A percentile compares a stretch with the other conserved stretches of the same genome.
phyloP scores from a whole-genome alignment of 768 basidiomycete genomes.

The Auriscalpium microsporum region DNA sequence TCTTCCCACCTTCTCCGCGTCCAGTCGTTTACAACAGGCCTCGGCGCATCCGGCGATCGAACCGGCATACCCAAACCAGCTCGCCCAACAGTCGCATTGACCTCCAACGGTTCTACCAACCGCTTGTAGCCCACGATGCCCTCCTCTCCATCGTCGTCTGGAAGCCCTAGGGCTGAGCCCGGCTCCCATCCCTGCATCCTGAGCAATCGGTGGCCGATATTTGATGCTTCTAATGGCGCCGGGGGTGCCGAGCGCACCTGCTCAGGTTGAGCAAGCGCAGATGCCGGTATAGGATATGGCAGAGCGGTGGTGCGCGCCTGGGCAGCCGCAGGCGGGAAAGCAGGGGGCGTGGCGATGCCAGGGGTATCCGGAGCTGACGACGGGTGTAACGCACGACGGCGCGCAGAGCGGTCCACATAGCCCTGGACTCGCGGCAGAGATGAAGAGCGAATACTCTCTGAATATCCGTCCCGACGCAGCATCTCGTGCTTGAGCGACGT shows the following conservation, averaged over 20 bases:
- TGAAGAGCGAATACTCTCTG: background rate
- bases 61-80: slow-evolving; percentile 48
- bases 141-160: slow-evolving; percentile 13
- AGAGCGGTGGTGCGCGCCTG: slow-evolving; percentile 2
- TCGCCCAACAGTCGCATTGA: slow-evolving; percentile 33
- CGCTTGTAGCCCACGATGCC: slow-evolving; percentile 24
- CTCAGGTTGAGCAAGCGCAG: slow-evolving; percentile 11
- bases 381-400: slow-evolving; percentile 52
- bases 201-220: slow-evolving; percentile 61
- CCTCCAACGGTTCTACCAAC: slow-evolving; percentile 50
- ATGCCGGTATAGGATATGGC: background rate
- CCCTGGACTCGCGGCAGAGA: too few species aligned
- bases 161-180: slow-evolving; percentile 43
- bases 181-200: slow-evolving; percentile 74
- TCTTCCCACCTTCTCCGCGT: background rate
- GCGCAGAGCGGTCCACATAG: slow-evolving; percentile 67
- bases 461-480: slow-evolving; percentile 38
- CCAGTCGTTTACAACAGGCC: background rate
- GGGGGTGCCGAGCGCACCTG: slow-evolving; percentile 32
- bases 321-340: slow-evolving; percentile 2
- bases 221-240: slow-evolving; percentile 42
- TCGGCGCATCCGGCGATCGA: background rate
- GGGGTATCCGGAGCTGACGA: slow-evolving; percentile 44
- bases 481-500: slow-evolving; percentile 56
- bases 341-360: slow-evolving; percentile 26